These are phyloP conservation scores for Umbelopsis sp. DNA, from an alignment of 192 early-diverging fungal species.

Conservation along the genomic window DNA sequence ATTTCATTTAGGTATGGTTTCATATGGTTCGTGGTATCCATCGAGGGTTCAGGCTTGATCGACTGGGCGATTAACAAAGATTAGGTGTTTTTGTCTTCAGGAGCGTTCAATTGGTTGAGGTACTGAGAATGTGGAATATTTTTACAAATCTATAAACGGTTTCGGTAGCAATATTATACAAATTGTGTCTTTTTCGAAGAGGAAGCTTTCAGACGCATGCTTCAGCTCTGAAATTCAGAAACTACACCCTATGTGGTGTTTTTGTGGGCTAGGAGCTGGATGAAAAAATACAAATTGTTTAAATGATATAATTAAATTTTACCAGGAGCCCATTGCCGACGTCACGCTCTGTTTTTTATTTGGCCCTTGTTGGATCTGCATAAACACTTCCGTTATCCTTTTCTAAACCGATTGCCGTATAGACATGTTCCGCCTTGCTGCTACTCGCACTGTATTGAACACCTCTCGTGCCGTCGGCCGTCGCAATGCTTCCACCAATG, in stretches of 20 bases:
- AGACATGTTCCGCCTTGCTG: conserved; percentile 66
- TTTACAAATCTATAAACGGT: conserved; percentile 14
- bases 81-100: background rate
- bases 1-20: background rate
- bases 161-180: conserved; percentile 15
- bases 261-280: background rate
- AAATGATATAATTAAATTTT: background rate
- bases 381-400: conserved; percentile 15
- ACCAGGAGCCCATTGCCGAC: background rate
- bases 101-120: background rate
- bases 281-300: background rate
- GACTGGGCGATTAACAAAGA: conserved; percentile 21
- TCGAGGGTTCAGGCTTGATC: conserved; percentile 32
- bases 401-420: conserved; percentile 11
- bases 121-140: conserved; percentile 1
- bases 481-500: conserved; percentile 48
- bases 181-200: conserved; percentile 16
- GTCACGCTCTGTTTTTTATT: conserved; percentile 13
- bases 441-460: conserved; percentile 46
- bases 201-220: conserved; percentile 19
- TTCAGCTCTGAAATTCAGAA: conserved; percentile 19
- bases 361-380: conserved; percentile 17
- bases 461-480: conserved; percentile 46
- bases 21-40: conserved; percentile 16
- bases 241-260: conserved; percentile 9